A percentile compares a stretch with the other conserved stretches of the same genome.
Conservation (phyloP, 805 yeast genomes). For the Kodamaea neixiangensis region DNA sequence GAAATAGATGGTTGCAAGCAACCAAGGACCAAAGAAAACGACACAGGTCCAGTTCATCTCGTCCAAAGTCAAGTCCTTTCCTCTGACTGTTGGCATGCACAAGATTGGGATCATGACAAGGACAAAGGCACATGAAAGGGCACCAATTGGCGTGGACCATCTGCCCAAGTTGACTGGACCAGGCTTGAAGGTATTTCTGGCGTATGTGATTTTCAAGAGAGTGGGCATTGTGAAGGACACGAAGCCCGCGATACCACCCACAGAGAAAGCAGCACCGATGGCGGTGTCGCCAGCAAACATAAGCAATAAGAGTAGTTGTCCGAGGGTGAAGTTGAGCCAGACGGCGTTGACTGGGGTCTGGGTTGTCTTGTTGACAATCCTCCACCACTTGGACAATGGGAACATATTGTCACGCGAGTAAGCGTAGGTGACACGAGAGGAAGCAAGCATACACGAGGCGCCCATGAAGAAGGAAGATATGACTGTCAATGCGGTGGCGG, state of each 20-base stretch:
- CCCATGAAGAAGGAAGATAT: slow-evolving; percentile 51
- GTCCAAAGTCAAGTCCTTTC: slow-evolving; percentile 38
- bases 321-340: slow-evolving; percentile 56
- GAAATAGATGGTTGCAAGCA: slow-evolving; percentile 52
- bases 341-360: slow-evolving; percentile 68
- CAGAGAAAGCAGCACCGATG: slow-evolving; percentile 70
- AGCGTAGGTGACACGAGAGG: slow-evolving; percentile 66
- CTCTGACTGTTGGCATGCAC: slow-evolving; percentile 51
- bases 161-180: slow-evolving; percentile 72
- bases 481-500: slow-evolving; percentile 42
- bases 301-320: slow-evolving; percentile 55
- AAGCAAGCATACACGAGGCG: slow-evolving; percentile 63
- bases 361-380: slow-evolving; percentile 50
- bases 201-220: slow-evolving; percentile 55
- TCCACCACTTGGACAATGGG: slow-evolving; percentile 55
- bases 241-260: slow-evolving; percentile 69
- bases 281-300: slow-evolving; percentile 68
- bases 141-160: slow-evolving; percentile 50
- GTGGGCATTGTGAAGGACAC: slow-evolving; percentile 69
- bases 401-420: slow-evolving; percentile 70
- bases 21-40: slow-evolving; percentile 62
- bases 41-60: slow-evolving; percentile 61
- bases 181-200: slow-evolving; percentile 51
- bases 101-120: slow-evolving; percentile 58
- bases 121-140: slow-evolving; percentile 51